Evolutionary conservation across 164 flowering plant genomes (phyloP).

Genomic region (Stephania japonica): DNA sequence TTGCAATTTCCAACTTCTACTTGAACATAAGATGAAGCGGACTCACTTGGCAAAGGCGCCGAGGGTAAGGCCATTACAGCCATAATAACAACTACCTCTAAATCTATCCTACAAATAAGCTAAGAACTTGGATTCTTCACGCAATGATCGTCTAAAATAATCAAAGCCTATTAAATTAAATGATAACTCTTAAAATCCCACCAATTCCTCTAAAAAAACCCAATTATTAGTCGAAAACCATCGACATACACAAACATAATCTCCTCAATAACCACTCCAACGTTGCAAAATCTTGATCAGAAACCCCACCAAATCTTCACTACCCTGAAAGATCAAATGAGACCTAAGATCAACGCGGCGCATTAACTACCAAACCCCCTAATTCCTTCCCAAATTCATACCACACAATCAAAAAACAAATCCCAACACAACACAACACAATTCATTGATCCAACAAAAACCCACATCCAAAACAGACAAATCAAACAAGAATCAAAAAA

Average conservation of each 20-base stretch:
- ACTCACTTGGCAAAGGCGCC: background rate
- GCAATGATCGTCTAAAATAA: background rate
- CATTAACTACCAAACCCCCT: background rate
- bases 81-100: background rate
- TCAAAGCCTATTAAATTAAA: background rate
- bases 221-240: background rate
- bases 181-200: background rate
- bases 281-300: background rate
- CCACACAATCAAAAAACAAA: background rate
- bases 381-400: background rate
- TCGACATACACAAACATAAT: background rate
- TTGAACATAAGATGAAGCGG: conserved; percentile 9
- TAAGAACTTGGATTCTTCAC: background rate
- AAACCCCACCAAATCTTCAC: background rate
- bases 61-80: conserved; percentile 7
- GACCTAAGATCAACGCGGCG: background rate
- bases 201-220: background rate
- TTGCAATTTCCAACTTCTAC: conserved; percentile 37
- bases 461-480: background rate
- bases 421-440: background rate
- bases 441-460: background rate
- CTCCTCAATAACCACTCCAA: background rate
- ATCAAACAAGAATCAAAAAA: background rate
- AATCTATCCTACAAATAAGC: background rate
- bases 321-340: background rate